These are phyloP conservation scores for Schizopora paradoxa DNA, from an alignment of 1,284 basidiomycete genomes.

Conservation along the genomic window DNA sequence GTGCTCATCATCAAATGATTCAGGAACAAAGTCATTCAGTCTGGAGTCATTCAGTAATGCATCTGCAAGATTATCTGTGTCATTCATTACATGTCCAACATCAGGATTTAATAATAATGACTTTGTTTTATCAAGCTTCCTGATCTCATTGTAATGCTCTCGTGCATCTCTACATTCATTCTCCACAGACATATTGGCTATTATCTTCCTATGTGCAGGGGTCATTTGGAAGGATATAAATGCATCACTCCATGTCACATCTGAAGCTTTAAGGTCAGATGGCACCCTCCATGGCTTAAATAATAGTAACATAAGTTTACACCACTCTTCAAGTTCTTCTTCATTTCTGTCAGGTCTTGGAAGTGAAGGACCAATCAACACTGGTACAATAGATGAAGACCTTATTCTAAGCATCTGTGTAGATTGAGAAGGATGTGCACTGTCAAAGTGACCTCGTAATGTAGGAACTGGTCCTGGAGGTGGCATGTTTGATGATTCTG, in stretches of 20 bases:
- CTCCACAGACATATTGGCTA: background rate
- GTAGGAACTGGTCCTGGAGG: too few relatives aligned
- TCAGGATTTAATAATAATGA: too few relatives aligned
- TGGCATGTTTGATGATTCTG: too few relatives aligned
- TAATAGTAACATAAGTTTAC: background rate
- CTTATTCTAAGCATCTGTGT: background rate
- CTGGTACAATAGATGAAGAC: background rate
- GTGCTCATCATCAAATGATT: too few relatives aligned
- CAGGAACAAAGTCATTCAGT: too few relatives aligned
- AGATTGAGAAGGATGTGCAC: background rate
- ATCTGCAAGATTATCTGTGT: too few relatives aligned
- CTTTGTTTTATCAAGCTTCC: too few relatives aligned
- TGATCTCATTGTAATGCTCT: background rate
- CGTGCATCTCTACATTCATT: conserved; percentile 2
- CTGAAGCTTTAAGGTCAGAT: background rate
- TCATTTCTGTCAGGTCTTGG: background rate
- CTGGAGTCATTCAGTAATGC: too few relatives aligned
- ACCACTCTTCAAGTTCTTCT: background rate
- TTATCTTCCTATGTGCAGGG: background rate
- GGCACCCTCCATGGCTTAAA: background rate
- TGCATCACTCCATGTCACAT: background rate
- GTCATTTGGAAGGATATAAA: background rate
- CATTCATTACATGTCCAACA: too few relatives aligned
- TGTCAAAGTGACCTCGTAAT: too few relatives aligned
- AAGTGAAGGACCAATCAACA: background rate